Conservation (phyloP, 2,329 filamentous ascomycete genomes). For the Scedosporium dehoogii region DNA sequence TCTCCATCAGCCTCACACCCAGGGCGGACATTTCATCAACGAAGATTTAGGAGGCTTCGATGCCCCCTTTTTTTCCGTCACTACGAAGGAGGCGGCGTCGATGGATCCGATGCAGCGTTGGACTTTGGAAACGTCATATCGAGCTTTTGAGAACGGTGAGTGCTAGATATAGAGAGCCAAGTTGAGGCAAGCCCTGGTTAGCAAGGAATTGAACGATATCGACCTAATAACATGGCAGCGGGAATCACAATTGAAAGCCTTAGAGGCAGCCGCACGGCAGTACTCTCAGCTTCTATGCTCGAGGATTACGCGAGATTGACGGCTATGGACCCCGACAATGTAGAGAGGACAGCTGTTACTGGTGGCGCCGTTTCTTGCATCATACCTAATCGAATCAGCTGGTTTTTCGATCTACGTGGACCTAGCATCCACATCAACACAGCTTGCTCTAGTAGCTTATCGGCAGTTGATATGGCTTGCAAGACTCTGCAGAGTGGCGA, state of each 20-base stretch:
- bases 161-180: neutral
- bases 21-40: slow-evolving; percentile 18
- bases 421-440: slow-evolving; percentile 25
- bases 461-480: slow-evolving; percentile 21
- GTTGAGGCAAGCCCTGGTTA: neutral
- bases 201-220: neutral
- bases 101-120: slow-evolving; percentile 18
- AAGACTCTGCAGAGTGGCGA: slow-evolving; percentile 22
- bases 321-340: slow-evolving; percentile 23
- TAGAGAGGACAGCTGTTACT: slow-evolving; percentile 20
- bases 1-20: neutral
- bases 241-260: slow-evolving; percentile 21
- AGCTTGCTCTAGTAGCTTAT: slow-evolving; percentile 23
- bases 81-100: slow-evolving; percentile 13
- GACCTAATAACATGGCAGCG: slow-evolving; percentile 11
- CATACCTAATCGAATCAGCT: slow-evolving; percentile 28
- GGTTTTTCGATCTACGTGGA: slow-evolving; percentile 24
- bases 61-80: slow-evolving; percentile 15
- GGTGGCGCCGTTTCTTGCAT: slow-evolving; percentile 20
- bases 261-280: slow-evolving; percentile 19
- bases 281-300: slow-evolving; percentile 27
- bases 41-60: slow-evolving; percentile 16
- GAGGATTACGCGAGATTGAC: slow-evolving; percentile 24
- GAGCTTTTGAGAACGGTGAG: slow-evolving; percentile 16
- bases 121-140: slow-evolving; percentile 16